These are phyloP conservation scores for Lactarius sp. DNA, from an alignment of 768 basidiomycete species.

Conservation along the genomic window DNA sequence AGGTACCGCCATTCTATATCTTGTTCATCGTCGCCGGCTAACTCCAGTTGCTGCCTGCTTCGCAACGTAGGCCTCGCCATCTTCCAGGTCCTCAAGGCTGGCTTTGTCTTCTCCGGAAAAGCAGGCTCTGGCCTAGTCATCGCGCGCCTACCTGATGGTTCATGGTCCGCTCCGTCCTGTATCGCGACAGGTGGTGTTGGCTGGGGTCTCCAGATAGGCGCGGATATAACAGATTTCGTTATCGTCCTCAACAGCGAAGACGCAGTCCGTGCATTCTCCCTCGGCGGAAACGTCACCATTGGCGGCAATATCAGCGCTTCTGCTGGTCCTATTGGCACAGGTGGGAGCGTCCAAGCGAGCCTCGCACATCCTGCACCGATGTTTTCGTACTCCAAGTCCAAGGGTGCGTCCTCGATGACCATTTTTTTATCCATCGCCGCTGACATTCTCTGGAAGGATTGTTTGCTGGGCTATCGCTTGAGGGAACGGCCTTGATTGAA, in stretches of 20 bases:
- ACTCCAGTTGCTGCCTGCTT: neutral
- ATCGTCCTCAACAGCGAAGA: slow-evolving; percentile 96
- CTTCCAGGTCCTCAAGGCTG: slow-evolving; percentile 90
- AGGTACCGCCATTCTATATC: slow-evolving; percentile 42
- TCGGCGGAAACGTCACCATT: slow-evolving; percentile 94
- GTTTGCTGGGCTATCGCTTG: slow-evolving; percentile 90
- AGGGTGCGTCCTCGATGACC: slow-evolving; percentile 49
- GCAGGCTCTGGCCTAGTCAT: slow-evolving; percentile 92
- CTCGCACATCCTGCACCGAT: slow-evolving; percentile 93
- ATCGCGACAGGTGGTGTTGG: slow-evolving; percentile 94
- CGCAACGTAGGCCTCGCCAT: slow-evolving; percentile 71
- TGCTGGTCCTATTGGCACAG: slow-evolving; percentile 92
- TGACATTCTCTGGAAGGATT: slow-evolving; percentile 53
- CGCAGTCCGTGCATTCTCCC: slow-evolving; percentile 90
- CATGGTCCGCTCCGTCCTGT: slow-evolving; percentile 95
- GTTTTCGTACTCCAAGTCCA: slow-evolving; percentile 96
- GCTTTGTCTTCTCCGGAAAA: slow-evolving; percentile 93
- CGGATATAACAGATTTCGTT: slow-evolving; percentile 93
- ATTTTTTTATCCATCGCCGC: neutral
- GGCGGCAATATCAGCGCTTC: slow-evolving; percentile 83
- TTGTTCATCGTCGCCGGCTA: slow-evolving; percentile 2
- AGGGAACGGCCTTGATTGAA: slow-evolving; percentile 92
- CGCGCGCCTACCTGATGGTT: slow-evolving; percentile 88
- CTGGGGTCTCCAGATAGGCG: slow-evolving; percentile 94
- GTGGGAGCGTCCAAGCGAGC: slow-evolving; percentile 81